Evolutionary conservation across 805 yeast species (phyloP), one percentile per base, ranked within the genome.

Genomic region (Wickerhamiella lipophila): DNA sequence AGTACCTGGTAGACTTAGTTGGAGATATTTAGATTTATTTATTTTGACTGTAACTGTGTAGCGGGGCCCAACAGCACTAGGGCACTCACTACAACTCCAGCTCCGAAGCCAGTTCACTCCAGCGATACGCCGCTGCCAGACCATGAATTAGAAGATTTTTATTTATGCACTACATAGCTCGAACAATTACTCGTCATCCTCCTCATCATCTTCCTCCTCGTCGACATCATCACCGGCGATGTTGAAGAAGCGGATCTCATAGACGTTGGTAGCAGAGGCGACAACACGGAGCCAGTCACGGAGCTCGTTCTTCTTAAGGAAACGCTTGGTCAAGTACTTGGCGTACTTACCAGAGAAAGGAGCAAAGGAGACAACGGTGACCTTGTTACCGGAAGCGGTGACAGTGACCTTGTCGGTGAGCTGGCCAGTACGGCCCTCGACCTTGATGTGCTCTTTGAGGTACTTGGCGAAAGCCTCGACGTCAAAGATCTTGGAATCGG

Each of bases 221-320:
- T 83, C 96, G 64, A 79, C 85, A 68, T 88, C 96, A 67, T 88
- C 95, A 65, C 84, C 89, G 65, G 89, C 87, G 72, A 89, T 92
- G 73, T 94, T 86, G 96, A 85, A 92, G 96, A 89, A 89, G 74
- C 92, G 88, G 78, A 89, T 80, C 74, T 83, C 83, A 85, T 92
- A 92, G 73, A 79, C 81, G 82, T 88, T 85, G 75, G 84, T 83
- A 78, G 87, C 83, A 68, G 83, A 81, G 60, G 97, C 84, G 62
- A 89, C 95, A 68, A 89, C 88, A 81, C 97, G 92, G 75, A 89
- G 88, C 97, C 97, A 89, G 79, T 92, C 97, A 80, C 96, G 87
- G 78, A 89, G 84, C 77, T 85, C 94, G 89, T 88, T 86, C 85
- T 92, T 92, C 95, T 89, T 94, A 76, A 92, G 85, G 92, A 85